Base-by-base conservation (phyloP, 345 rosid species). In the Populus ilicifolia region DNA sequence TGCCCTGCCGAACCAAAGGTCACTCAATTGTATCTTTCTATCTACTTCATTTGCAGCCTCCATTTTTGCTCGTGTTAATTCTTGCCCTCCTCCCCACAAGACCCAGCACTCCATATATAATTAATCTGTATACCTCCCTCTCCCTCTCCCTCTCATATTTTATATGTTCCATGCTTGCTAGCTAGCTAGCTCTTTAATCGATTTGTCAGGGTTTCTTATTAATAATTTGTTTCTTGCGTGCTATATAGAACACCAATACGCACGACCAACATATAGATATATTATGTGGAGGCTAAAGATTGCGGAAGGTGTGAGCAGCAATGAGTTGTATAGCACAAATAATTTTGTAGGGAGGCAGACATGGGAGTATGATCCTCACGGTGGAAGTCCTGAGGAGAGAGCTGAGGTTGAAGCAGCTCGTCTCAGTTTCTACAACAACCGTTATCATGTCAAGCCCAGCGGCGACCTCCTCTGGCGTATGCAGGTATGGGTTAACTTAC, bases 391-490 rank as follows among this genome's bases (percentile, higher is more conserved):
- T 14, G 52, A 75, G 25, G 78, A 67, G 36, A 63, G 36, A 21
- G 78, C 78, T n/a, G 52, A 35, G 54, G 72, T 75, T 0, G 72
- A 75, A 75, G 39, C 67, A 2, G 72, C 66, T 67, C 78, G 78
- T 25, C 72, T 7, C 4, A 21, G n/a, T 23, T 75, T 75, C 43
- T 52, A 75, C 72, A 52, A 52, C 16, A 52, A 68, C 39, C 78
- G 78, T 0, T 21, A 21, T 75, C 72, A 54, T 30, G 65, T 75
- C 67, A 75, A 75, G 72, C 78, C 78, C 23, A 52, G 73, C 27
- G 18, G 25, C 16, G 78, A 75, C 50, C 65, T 75, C 23, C 78
- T 75, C 72, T 75, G 72, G 78, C 78, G 78, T 23, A 21, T 67
- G n/a, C 78, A 75, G 78, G 78, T 75, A 11, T 8, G 10, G 0